phyloP scores from a whole-genome alignment of 306 rosid species.

The Senna siamea region DNA sequence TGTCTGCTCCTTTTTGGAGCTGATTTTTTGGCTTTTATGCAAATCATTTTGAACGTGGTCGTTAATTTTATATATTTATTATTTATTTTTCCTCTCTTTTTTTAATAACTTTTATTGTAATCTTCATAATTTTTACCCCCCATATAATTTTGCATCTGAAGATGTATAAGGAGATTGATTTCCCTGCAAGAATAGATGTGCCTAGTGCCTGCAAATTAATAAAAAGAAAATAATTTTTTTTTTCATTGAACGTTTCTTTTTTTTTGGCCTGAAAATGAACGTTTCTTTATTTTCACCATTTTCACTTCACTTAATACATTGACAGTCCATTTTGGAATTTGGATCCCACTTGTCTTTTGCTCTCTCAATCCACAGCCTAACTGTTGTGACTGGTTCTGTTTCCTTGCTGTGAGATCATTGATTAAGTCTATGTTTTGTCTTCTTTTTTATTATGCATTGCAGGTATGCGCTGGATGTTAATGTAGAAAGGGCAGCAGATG shows the following conservation, averaged over 20 bases:
- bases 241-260: too few relatives aligned
- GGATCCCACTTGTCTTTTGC: not conserved
- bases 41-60: too few relatives aligned
- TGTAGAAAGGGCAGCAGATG: conserved; percentile 96
- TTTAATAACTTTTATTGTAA: not conserved
- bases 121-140: too few relatives aligned
- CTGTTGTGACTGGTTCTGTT: too few relatives aligned
- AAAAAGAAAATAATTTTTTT: too few relatives aligned
- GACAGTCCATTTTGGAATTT: not conserved
- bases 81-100: not conserved
- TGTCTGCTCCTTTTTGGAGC: not conserved
- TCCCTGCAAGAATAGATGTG: too few relatives aligned
- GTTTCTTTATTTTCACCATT: not conserved
- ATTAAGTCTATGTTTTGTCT: conserved; percentile 25
- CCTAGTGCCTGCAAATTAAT: too few relatives aligned
- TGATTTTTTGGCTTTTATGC: not conserved
- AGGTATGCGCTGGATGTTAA: conserved; percentile 97
- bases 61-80: not conserved
- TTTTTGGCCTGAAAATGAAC: too few relatives aligned
- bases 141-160: too few relatives aligned
- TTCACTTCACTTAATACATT: not conserved
- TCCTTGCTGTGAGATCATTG: too few relatives aligned
- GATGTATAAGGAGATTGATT: too few relatives aligned
- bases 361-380: not conserved
- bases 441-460: conserved; percentile 37